These are phyloP conservation scores for Amanita jacksonii DNA, from an alignment of 768 basidiomycete species.

Conservation along the genomic window DNA sequence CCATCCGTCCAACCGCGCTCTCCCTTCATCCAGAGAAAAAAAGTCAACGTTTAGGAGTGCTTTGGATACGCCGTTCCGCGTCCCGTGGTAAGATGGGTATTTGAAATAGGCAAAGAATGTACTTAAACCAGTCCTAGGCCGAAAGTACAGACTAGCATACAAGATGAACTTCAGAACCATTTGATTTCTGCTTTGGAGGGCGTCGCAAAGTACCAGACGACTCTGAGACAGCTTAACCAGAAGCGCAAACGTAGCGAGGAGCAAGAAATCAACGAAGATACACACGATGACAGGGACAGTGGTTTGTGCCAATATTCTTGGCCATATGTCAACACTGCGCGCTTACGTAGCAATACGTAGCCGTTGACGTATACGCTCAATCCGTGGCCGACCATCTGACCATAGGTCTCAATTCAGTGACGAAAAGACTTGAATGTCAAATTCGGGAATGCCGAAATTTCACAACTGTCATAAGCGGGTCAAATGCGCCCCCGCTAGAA, in stretches of 20 bases:
- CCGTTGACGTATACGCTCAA: no score
- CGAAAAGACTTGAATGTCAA: constrained; percentile 59
- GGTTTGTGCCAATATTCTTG: neutral
- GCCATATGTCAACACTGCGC: neutral
- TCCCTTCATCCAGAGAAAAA: constrained; percentile 35
- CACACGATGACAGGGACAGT: constrained; percentile 4
- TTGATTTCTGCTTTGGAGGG: constrained; percentile 42
- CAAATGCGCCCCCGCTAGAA: constrained; percentile 9
- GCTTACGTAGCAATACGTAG: neutral
- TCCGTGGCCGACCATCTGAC: constrained; percentile 37
- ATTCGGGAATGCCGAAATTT: constrained; percentile 23
- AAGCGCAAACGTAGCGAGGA: constrained; percentile 31
- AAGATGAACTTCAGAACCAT: constrained; percentile 47
- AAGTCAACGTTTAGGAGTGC: constrained; percentile 63
- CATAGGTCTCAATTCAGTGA: constrained; percentile 76
- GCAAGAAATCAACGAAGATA: constrained; percentile 6
- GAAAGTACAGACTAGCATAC: constrained; percentile 47
- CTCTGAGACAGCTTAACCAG: constrained; percentile 20
- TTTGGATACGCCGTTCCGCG: constrained; percentile 61
- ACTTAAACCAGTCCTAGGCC: constrained; percentile 37
- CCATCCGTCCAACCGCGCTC: constrained; percentile 57
- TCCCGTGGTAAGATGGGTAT: constrained; percentile 48
- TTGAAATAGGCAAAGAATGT: constrained; percentile 7
- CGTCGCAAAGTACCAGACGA: constrained; percentile 33
- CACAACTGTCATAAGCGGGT: constrained; percentile 16